These are phyloP conservation scores for Boletus semigastroideus DNA, from an alignment of 1,284 basidiomycete genomes.

Conservation along the genomic window DNA sequence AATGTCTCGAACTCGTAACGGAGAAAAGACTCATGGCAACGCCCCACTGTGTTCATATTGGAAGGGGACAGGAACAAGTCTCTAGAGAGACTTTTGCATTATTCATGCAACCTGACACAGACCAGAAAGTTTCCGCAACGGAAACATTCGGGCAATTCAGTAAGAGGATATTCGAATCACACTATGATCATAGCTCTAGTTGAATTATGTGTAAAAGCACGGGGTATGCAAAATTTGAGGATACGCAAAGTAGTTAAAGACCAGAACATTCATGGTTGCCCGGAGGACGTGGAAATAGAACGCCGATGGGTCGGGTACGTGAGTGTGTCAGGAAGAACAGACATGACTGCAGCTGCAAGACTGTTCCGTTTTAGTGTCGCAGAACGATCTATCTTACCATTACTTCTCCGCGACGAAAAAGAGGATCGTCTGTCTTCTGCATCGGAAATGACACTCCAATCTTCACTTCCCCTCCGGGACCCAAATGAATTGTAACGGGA, in stretches of 20 bases:
- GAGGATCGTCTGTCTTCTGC: conserved; percentile 59
- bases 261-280: conserved; percentile 15
- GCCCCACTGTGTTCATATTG: conserved; percentile 86
- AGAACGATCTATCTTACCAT: conserved; percentile 35
- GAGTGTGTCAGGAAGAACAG: conserved; percentile 57
- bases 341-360: conserved; percentile 58
- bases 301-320: conserved; percentile 44
- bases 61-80: conserved; percentile 48
- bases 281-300: conserved; percentile 30
- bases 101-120: conserved; percentile 90
- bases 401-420: conserved; percentile 43
- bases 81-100: conserved; percentile 87
- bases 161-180: conserved; percentile 76
- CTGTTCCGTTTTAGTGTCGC: conserved; percentile 53
- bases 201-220: conserved; percentile 19
- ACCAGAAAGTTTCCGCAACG: conserved; percentile 64
- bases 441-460: conserved; percentile 83
- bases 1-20: conserved; percentile 87
- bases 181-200: conserved; percentile 52
- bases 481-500: conserved; percentile 59
- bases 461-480: conserved; percentile 62
- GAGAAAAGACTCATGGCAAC: conserved; percentile 77
- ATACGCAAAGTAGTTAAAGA: too few species aligned
- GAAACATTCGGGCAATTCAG: conserved; percentile 90
- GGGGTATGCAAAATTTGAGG: background rate